Evolutionary conservation across 768 basidiomycete genomes (phyloP), one percentile per base, ranked within the genome.

Genomic region (Pilatotrama ljubarskyi): DNA sequence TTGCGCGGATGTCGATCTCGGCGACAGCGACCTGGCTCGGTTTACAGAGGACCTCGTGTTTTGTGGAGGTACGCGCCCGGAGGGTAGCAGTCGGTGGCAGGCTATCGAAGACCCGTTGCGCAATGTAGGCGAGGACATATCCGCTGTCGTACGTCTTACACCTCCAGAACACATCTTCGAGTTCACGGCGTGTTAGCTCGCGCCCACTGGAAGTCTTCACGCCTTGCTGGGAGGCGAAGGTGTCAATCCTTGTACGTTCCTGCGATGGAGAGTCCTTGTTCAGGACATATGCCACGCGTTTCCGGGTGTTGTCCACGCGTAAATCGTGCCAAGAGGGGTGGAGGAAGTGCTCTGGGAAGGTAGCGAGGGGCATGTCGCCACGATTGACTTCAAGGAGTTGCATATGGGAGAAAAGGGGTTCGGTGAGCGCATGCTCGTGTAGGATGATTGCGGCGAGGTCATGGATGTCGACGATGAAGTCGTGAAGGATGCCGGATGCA

Each of bases 91-190:
- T 54, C 26, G 59, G 52, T 8, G 67, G 65, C 25, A 68, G 61
- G n/a, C 52, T 25, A 32, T 65, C 61, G 56, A 68, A 51, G 38
- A 68, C 63, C 20, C 38, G 51, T 38, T 66, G 68, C 17, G 64
- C 63, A 43, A 44, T 63, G 36, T 67, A 64, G 3, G 60, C 49
- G 36, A 66, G 56, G 47, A 66, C 35, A 47, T 65, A 66, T 15
- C 60, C 61, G 47, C 37, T 64, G 58, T 68, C 53, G 63, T 38
- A 66, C 22, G 38, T 44, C 60, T 69, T 65, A 57, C 65, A 66
- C 6, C 64, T 61, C 68, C 68, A 67, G 62, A 51, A 69, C 11
- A 61, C 63, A 58, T 61, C 58, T 51, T 66, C 67, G 40, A 66
- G 52, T 43, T 63, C 68, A n/a, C 62, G 61, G 2, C 66, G 58